Base-by-base conservation (phyloP, 1,284 basidiomycete species). In the Heimioporus retisporus region DNA sequence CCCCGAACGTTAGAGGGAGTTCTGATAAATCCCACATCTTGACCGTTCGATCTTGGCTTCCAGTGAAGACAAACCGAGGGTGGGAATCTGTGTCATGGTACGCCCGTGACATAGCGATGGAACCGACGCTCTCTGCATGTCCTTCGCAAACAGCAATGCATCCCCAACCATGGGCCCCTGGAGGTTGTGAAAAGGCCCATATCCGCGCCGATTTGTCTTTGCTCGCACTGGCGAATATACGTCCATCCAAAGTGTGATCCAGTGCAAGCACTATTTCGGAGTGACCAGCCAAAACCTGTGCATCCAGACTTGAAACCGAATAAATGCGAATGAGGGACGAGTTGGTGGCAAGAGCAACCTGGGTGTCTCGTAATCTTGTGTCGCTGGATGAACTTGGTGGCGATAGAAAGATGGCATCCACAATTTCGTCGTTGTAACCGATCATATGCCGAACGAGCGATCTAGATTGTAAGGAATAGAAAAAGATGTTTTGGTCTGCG, bases 371-470 rank as follows among this genome's bases (percentile, higher is more conserved):
- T 60, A 53, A 67, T n/a, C 55, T 72, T 66, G 63, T 75, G 3
- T 75, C 69, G 58, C 68, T 68, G 2, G 67, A 28, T 0, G 46
- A 43, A 56, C 77, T 66, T 60, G 77, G 63, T 65, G 85, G 77
- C 14, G 90, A 90, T 66, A 99, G 85, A 81, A 95, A 95, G 25
- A 88, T 85, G 14, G 90, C 88, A 74, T 99, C 97, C 60, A 99
- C 94, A 72, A 99, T 96, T 80, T 99, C 97, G 80, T 99, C 98
- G 80, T 99, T 99, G 86, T 94, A 99, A 1, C 98, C 98, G 68
- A 99, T 91, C 68, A 99, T 82, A 73, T 98, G 97, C n/a, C 92
- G 90, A n/a, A 87, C 83, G 42, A 94, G 80, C 15, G 85, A 81
- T 56, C 87, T 85, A 1, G 88, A 86, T 11, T 84, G 79, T 13